Evolutionary conservation across 805 yeast species (phyloP).

Genomic region (Ogataea wickerhamii): DNA sequence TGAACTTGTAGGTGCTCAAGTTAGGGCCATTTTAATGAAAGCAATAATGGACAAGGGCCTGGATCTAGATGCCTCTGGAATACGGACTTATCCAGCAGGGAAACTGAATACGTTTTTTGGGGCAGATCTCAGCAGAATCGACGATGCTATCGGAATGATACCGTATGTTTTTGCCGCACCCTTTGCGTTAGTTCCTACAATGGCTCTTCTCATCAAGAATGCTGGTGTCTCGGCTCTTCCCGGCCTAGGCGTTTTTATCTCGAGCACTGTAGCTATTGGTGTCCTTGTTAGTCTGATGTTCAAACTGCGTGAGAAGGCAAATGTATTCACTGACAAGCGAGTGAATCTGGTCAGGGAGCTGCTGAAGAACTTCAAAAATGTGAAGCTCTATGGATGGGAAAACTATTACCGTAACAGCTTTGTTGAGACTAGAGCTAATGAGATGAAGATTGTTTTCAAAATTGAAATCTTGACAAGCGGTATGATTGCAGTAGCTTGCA

Average conservation of each 20-base stretch:
- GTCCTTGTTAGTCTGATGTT: constrained; percentile 48
- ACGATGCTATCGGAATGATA: constrained; percentile 65
- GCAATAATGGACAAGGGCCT: constrained; percentile 66
- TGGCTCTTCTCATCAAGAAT: constrained; percentile 62
- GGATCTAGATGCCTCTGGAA: constrained; percentile 54
- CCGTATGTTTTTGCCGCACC: constrained; percentile 65
- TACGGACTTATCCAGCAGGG: constrained; percentile 62
- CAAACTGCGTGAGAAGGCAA: constrained; percentile 50
- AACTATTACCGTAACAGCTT: constrained; percentile 62
- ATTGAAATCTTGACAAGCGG: constrained; percentile 62
- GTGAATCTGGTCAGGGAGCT: constrained; percentile 76
- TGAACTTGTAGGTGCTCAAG: constrained; percentile 62
- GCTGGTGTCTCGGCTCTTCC: constrained; percentile 71
- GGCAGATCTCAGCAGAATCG: constrained; percentile 76
- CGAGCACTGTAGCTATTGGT: constrained; percentile 47
- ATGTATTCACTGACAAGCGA: constrained; percentile 67
- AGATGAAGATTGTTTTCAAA: constrained; percentile 53
- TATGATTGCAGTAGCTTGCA: constrained; percentile 53
- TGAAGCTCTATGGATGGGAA: constrained; percentile 91
- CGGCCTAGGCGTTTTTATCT: constrained; percentile 55
- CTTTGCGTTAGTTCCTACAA: constrained; percentile 53
- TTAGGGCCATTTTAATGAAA: constrained; percentile 64
- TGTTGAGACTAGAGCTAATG: constrained; percentile 52
- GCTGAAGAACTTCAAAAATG: constrained; percentile 69
- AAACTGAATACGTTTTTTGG: constrained; percentile 74